Conservation (phyloP, 139 green algal genomes). For the Chlamydomonas schloesseri region DNA sequence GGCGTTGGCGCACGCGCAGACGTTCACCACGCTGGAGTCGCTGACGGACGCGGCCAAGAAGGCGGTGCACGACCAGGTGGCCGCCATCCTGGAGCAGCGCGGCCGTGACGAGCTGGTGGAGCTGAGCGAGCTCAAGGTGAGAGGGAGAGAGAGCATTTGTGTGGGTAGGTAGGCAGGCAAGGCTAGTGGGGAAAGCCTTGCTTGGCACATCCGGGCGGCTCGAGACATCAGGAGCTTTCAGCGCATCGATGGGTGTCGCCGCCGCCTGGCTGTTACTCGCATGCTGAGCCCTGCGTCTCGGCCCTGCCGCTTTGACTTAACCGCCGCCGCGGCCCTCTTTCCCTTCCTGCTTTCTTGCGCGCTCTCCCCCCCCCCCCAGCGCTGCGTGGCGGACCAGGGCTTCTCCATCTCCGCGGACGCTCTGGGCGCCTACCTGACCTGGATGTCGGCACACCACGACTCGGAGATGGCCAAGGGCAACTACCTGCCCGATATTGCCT, state of each 20-base stretch:
- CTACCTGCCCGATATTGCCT: slow-evolving; percentile 38
- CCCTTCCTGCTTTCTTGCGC: no score
- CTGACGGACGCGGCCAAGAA: slow-evolving; percentile 26
- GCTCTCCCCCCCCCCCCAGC: background rate
- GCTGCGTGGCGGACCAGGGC: background rate
- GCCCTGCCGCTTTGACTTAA: no score
- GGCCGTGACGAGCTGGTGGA: slow-evolving; percentile 40
- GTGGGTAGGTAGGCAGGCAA: no score
- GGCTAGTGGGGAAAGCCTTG: no score
- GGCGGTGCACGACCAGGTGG: background rate
- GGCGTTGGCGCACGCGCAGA: no score
- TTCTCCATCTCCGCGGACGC: background rate
- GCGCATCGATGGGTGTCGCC: background rate
- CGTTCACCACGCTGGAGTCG: background rate
- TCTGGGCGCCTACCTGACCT: slow-evolving; percentile 14
- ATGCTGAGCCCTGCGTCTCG: background rate
- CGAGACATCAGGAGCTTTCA: no score
- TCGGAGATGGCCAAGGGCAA: slow-evolving; percentile 23
- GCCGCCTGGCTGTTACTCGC: no score
- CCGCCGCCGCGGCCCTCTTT: no score
- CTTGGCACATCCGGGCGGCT: no score
- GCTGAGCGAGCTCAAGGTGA: slow-evolving; percentile 27
- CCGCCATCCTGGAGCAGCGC: slow-evolving; percentile 17
- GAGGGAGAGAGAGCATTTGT: background rate
- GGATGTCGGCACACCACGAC: slow-evolving; percentile 13